These are phyloP conservation scores for Trichosporon sp. DNA, from an alignment of 1,284 basidiomycete species.

Conservation along the genomic window DNA sequence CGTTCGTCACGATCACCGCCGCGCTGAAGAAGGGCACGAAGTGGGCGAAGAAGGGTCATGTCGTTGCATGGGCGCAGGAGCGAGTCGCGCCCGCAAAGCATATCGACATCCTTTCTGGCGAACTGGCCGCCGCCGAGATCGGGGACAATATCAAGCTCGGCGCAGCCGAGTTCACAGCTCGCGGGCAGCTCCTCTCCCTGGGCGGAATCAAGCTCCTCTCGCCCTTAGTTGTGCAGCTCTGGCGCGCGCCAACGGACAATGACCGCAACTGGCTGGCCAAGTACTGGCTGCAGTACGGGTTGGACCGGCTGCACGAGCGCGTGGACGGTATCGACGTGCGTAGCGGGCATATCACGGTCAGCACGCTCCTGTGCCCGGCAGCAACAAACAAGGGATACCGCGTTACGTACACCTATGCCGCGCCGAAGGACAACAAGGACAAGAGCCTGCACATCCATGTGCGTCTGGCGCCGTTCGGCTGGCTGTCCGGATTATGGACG, in stretches of 20 bases:
- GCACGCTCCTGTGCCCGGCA: conserved; percentile 21
- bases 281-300: conserved; percentile 9
- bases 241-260: conserved; percentile 39
- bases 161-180: conserved; percentile 27
- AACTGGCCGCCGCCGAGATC: background rate
- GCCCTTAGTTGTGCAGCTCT: conserved; percentile 28
- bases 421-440: conserved; percentile 1
- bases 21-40: background rate
- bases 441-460: conserved; percentile 2
- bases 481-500: conserved; percentile 24
- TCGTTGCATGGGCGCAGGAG: background rate
- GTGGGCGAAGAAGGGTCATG: conserved; percentile 32
- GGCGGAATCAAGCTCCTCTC: conserved; percentile 11
- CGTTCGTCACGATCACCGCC: conserved; percentile 22
- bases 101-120: background rate
- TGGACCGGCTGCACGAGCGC: conserved; percentile 19
- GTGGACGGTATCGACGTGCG: conserved; percentile 10
- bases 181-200: conserved; percentile 26
- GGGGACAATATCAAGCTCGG: conserved; percentile 5
- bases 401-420: conserved; percentile 23
- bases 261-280: conserved; percentile 25
- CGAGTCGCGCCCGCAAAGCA: background rate
- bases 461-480: conserved; percentile 23
- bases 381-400: conserved; percentile 24
- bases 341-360: conserved; percentile 1